A percentile compares a stretch with the other conserved stretches of the same genome.
These are phyloP conservation scores for Blastobotrys attinorum DNA, from an alignment of 805 yeast genomes.

Conservation along the genomic window DNA sequence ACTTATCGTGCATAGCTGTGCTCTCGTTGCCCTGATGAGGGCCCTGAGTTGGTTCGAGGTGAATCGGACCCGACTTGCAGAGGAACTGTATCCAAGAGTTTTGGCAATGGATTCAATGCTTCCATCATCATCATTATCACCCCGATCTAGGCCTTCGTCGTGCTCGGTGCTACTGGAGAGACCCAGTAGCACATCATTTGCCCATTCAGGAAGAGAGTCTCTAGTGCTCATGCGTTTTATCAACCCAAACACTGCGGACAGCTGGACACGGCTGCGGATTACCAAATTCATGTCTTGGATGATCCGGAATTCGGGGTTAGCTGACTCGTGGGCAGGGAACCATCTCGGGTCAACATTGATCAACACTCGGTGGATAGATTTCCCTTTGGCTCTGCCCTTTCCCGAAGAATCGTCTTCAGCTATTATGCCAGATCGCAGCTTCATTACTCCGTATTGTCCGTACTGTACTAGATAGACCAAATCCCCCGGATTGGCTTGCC, in stretches of 20 bases:
- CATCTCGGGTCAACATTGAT: background rate
- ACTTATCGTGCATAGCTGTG: background rate
- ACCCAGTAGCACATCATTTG: background rate
- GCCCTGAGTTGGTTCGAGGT: background rate
- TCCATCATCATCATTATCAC: too few relatives aligned
- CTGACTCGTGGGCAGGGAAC: background rate
- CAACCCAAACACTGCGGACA: background rate
- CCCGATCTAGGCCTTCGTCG: too few relatives aligned
- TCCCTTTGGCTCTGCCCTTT: too few relatives aligned
- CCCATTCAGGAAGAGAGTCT: background rate
- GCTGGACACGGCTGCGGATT: background rate
- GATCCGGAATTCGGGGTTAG: background rate
- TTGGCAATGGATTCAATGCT: too few relatives aligned
- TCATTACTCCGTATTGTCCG: slow-evolving; percentile 6
- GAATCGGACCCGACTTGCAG: too few relatives aligned
- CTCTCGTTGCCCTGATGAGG: background rate
- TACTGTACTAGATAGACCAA: slow-evolving; percentile 11
- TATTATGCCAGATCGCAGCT: too few relatives aligned
- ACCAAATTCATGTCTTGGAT: background rate
- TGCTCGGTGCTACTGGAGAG: background rate
- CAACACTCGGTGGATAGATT: background rate
- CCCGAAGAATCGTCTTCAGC: too few relatives aligned
- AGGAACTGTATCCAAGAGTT: too few relatives aligned
- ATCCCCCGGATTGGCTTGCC: background rate
- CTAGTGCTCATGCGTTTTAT: slow-evolving; percentile 5